These are phyloP conservation scores for Trichoderma endophyticum DNA, from an alignment of 2,329 filamentous ascomycete genomes.

Conservation along the genomic window DNA sequence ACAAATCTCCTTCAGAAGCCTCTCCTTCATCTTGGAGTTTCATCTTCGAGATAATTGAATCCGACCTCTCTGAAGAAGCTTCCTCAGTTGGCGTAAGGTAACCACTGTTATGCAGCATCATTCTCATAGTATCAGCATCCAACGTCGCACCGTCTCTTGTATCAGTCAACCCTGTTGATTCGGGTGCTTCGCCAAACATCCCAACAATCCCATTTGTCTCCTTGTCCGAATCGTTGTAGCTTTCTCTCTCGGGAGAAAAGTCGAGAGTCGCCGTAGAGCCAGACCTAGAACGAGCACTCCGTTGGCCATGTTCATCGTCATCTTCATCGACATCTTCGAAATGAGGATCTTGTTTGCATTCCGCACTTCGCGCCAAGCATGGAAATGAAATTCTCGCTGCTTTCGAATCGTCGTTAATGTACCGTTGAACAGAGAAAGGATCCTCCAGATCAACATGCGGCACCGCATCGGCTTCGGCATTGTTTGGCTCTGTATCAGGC, in stretches of 20 bases:
- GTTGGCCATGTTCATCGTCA: neutral
- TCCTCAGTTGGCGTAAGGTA: neutral
- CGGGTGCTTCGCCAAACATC: too few relatives aligned
- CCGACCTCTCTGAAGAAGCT: neutral
- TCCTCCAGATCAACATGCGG: neutral
- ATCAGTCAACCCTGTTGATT: neutral
- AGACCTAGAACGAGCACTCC: neutral
- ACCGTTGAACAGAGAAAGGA: neutral
- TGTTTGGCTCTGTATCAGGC: too few relatives aligned
- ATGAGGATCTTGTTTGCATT: neutral
- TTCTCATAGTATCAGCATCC: neutral
- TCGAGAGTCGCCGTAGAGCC: conserved; percentile 3
- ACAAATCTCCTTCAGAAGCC: neutral
- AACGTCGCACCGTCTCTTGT: neutral
- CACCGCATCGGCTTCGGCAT: neutral
- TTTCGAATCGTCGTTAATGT: neutral
- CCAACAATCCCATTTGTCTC: neutral
- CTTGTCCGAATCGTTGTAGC: too few relatives aligned
- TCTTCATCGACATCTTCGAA: neutral
- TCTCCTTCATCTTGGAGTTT: neutral
- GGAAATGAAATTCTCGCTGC: neutral
- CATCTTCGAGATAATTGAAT: neutral
- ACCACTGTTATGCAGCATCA: neutral
- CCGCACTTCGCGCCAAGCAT: neutral
- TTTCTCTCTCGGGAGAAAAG: neutral